Evolutionary conservation across 768 basidiomycete species (phyloP), one percentile per base, ranked within the genome.

Genomic region (Glaciozyma antarctica): DNA sequence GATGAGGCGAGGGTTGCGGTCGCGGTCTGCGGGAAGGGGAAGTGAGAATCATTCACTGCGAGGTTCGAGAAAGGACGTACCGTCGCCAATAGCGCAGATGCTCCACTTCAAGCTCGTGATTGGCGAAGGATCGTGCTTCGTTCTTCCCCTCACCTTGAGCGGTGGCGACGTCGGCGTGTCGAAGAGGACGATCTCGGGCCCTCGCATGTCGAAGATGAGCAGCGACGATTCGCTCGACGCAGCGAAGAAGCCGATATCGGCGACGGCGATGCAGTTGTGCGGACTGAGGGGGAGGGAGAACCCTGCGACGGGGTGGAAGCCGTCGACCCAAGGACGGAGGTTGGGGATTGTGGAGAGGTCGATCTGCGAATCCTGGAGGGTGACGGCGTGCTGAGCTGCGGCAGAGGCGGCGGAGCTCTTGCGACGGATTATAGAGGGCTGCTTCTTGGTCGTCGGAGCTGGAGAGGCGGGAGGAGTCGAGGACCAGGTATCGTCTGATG

Each of bases 191-290:
- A 90, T 77, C 17, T 81, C 80, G 1, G 89, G 88, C 2, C 83
- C 86, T 32, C 88, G 81, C 81, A 90, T 80, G 73, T 92, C 87
- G 22, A 91, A 74, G 43, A 91, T 77, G 43, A 81, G 77, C 26
- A 93, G 63, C 2, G 81, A 78, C 1, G 83, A 84, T 55, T 82
- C 81, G 8, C 76, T 73, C 74, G 86, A 89, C 5, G 86, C 84
- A 2, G 90, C 88, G 52, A 90, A 75, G 75, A 93, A 90, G 8
- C 90, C 90, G 56, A 88, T 82, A 73, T 90, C 85, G 16, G 85
- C 86, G 16, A 88, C 75, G 9, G 86, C 84, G 72, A 81, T 83
- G 24, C 82, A 80, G 8, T 81, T 57, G 30, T 51, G 52, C 24
- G 60, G 41, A 6, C 55, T 45, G 22, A 53, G 32, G 4, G 65